phyloP scores from a whole-genome alignment of 768 basidiomycete species.

The Obba rivulosa region DNA sequence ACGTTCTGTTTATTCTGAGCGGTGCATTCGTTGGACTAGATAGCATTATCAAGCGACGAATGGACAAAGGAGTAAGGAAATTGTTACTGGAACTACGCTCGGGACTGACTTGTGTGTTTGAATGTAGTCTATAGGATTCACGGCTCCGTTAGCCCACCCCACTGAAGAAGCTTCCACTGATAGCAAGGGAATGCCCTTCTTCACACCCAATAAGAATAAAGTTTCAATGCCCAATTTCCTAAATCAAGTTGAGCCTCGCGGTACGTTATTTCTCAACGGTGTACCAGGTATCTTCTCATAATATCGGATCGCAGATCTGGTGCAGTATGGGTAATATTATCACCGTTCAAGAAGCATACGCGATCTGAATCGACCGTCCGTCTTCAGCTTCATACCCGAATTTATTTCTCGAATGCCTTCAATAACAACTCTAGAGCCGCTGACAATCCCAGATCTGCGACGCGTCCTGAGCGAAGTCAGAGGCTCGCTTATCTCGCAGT shows the following conservation, averaged over 20 bases:
- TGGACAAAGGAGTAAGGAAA: slow-evolving; percentile 75
- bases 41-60: slow-evolving; percentile 67
- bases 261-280: slow-evolving; percentile 28
- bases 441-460: slow-evolving; percentile 77
- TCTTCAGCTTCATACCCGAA: slow-evolving; percentile 84
- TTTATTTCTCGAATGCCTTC: slow-evolving; percentile 92
- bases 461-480: slow-evolving; percentile 91
- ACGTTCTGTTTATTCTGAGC: slow-evolving; percentile 91
- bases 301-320: slow-evolving; percentile 50
- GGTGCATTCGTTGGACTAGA: slow-evolving; percentile 95
- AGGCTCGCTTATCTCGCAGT: slow-evolving; percentile 88
- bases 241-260: slow-evolving; percentile 67
- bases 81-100: neutral
- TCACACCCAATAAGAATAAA: slow-evolving; percentile 71
- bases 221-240: slow-evolving; percentile 46
- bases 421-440: slow-evolving; percentile 75
- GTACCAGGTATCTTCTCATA: too few species aligned
- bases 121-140: slow-evolving; percentile 84
- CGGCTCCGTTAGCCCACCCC: slow-evolving; percentile 42
- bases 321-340: slow-evolving; percentile 65
- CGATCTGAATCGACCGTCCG: neutral
- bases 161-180: slow-evolving; percentile 30
- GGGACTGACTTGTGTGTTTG: neutral
- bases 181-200: slow-evolving; percentile 53
- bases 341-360: neutral